Percentiles rank a stretch among this genome's conserved stretches.
Evolutionary conservation across 495 filamentous ascomycete genomes (phyloP).

Genomic region (Sordaria brevicollis): DNA sequence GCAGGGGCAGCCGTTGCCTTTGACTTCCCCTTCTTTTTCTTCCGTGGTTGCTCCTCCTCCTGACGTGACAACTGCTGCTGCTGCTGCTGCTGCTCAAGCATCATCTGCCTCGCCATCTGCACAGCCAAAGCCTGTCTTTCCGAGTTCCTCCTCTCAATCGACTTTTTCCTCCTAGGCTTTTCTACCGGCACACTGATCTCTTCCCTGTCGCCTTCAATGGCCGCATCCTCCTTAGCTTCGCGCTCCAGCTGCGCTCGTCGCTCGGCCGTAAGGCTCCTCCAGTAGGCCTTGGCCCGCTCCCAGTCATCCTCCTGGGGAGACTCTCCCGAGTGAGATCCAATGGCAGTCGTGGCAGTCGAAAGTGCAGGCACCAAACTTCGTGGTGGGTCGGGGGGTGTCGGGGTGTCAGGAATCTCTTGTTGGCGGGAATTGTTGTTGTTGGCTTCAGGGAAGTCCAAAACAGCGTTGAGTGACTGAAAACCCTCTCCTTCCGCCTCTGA

Average conservation of each 20-base stretch:
- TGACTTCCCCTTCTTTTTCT: slow-evolving; percentile 3
- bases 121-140: slow-evolving; percentile 19
- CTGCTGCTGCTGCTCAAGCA: slow-evolving; percentile 3
- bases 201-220: slow-evolving; percentile 33
- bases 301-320: slow-evolving; percentile 36
- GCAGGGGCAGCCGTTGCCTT: neutral
- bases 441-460: slow-evolving; percentile 48
- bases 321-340: slow-evolving; percentile 5
- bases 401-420: neutral
- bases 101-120: slow-evolving; percentile 18
- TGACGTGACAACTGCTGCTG: neutral
- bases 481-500: slow-evolving; percentile 58
- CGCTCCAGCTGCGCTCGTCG: slow-evolving; percentile 46
- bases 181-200: slow-evolving; percentile 16
- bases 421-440: slow-evolving; percentile 11
- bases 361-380: slow-evolving; percentile 1
- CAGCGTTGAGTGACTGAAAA: slow-evolving; percentile 76
- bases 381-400: neutral
- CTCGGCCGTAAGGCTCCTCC: slow-evolving; percentile 50
- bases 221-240: slow-evolving; percentile 40
- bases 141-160: slow-evolving; percentile 15
- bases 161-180: slow-evolving; percentile 33
- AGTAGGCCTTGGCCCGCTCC: slow-evolving; percentile 53
- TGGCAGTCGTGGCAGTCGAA: slow-evolving; percentile 6
- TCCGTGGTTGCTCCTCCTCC: neutral